These are phyloP conservation scores for Aspergillus sp. DNA, from an alignment of 2,329 filamentous ascomycete genomes.

Conservation along the genomic window DNA sequence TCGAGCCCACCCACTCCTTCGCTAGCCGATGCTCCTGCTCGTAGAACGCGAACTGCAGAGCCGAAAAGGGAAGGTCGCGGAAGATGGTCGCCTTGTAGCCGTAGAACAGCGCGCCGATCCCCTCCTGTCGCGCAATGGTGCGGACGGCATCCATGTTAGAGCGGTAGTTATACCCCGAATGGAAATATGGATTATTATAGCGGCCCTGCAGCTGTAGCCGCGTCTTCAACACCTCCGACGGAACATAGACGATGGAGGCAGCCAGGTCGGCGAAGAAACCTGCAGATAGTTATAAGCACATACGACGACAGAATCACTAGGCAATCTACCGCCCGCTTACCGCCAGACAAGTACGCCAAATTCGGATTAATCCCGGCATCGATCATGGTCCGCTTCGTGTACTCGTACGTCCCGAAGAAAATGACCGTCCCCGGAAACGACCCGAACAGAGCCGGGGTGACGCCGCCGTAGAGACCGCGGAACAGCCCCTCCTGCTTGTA, in stretches of 20 bases:
- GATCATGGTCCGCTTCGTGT: conserved; percentile 80
- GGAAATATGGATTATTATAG: conserved; percentile 88
- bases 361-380: conserved; percentile 74
- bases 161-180: conserved; percentile 92
- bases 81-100: conserved; percentile 96
- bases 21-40: conserved; percentile 85
- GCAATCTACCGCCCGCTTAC: conserved; percentile 37
- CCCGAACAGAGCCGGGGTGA: conserved; percentile 78
- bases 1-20: conserved; percentile 64
- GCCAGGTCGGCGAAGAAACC: conserved; percentile 90
- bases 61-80: conserved; percentile 90
- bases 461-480: conserved; percentile 85
- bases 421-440: conserved; percentile 89
- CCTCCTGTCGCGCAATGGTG: conserved; percentile 77
- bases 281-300: conserved; percentile 24
- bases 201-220: conserved; percentile 88
- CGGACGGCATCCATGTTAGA: conserved; percentile 72
- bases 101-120: conserved; percentile 76
- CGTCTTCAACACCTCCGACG: conserved; percentile 97
- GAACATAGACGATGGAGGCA: conserved; percentile 88
- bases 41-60: conserved; percentile 95
- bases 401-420: conserved; percentile 96
- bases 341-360: conserved; percentile 75
- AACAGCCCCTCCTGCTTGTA: conserved; percentile 81
- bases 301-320: background rate